phyloP scores from a whole-genome alignment of 2,329 filamentous ascomycete species.

The Venturia nashicola region DNA sequence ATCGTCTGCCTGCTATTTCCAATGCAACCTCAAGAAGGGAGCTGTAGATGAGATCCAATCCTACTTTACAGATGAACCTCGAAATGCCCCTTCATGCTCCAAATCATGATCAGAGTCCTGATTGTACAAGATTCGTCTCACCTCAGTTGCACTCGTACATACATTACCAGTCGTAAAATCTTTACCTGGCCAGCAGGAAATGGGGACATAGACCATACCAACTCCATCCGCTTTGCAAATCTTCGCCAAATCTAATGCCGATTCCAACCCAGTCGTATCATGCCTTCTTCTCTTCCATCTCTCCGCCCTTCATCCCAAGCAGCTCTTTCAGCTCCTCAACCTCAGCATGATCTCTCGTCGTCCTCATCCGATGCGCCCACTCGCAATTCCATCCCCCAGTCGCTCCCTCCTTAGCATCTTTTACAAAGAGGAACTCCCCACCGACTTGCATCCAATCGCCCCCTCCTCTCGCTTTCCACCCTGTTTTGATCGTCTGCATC shows the following conservation, averaged over 20 bases:
- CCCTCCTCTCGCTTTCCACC: conserved; percentile 46
- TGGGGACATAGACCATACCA: neutral
- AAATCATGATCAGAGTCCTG: no score
- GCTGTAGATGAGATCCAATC: no score
- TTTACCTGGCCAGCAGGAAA: neutral
- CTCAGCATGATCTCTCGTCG: conserved; percentile 66
- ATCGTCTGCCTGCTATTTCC: no score
- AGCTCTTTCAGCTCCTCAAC: conserved; percentile 52
- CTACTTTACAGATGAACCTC: no score
- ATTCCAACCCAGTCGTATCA: neutral
- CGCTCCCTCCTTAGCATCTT: conserved; percentile 15
- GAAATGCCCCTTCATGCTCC: no score
- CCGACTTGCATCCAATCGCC: conserved; percentile 60
- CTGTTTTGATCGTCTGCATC: conserved; percentile 48
- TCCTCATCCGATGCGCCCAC: conserved; percentile 76
- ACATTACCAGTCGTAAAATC: neutral
- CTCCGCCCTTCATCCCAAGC: conserved; percentile 40
- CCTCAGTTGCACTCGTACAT: no score
- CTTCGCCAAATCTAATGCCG: neutral
- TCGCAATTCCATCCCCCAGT: conserved; percentile 46
- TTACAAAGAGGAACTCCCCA: conserved; percentile 66
- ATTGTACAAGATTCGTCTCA: no score
- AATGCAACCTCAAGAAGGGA: no score
- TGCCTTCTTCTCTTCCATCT: neutral
- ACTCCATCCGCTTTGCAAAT: neutral